Evolutionary conservation across 257 asterid species (phyloP).

Genomic region (Solanum habrochaites): DNA sequence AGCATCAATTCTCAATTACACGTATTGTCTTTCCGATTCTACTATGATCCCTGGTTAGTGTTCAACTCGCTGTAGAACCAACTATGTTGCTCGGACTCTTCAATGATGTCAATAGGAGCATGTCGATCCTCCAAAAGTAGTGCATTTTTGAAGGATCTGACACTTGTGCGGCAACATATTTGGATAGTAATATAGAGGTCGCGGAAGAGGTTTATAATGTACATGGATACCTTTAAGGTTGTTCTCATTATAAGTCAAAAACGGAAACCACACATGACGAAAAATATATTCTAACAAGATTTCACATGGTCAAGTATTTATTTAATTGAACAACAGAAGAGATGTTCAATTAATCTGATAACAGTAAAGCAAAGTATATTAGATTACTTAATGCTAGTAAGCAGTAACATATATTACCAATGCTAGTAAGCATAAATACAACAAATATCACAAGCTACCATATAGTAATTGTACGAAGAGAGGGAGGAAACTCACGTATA

Average conservation of each 20-base stretch:
- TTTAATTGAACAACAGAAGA: neutral
- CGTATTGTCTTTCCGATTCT: neutral
- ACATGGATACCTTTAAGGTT: neutral
- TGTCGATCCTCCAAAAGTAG: neutral
- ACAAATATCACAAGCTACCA: neutral
- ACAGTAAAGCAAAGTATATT: neutral
- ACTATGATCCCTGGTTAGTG: neutral
- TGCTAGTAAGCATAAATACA: neutral
- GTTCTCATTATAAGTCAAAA: neutral
- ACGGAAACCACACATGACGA: neutral
- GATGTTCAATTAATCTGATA: neutral
- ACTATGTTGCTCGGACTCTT: neutral
- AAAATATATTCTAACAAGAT: neutral
- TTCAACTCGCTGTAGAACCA: neutral
- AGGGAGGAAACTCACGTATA: slow-evolving; percentile 29
- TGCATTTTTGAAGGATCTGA: neutral
- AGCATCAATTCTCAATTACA: neutral
- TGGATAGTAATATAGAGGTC: neutral
- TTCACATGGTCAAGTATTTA: neutral
- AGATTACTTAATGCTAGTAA: neutral
- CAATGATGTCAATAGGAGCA: neutral
- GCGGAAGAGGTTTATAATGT: neutral
- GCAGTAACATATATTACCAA: neutral
- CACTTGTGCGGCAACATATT: neutral
- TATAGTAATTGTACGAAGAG: neutral